Conservation (phyloP, 108 stramenopile species). For the Stephanodiscus triporus region DNA sequence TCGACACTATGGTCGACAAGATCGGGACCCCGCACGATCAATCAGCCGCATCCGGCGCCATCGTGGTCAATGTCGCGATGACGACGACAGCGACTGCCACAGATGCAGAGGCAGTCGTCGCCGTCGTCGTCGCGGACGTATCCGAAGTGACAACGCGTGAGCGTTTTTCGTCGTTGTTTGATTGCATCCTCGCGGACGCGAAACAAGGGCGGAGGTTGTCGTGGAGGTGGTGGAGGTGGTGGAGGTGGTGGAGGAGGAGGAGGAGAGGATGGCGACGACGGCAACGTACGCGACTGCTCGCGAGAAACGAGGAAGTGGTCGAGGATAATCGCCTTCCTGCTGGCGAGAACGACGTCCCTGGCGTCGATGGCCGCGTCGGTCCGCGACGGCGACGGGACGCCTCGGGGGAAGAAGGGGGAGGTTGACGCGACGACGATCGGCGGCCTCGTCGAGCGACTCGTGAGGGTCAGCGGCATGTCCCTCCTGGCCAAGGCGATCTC, state of each 20-base stretch:
- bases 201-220: too few species aligned
- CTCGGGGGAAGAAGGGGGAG: background rate
- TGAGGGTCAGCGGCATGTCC: background rate
- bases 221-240: too few species aligned
- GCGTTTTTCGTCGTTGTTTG: too few species aligned
- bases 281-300: background rate
- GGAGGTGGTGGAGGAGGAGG: too few species aligned
- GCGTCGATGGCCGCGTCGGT: background rate
- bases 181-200: too few species aligned
- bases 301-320: background rate
- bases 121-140: conserved; percentile 1
- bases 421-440: background rate
- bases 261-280: background rate
- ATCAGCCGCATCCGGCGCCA: too few species aligned
- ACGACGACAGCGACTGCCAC: background rate
- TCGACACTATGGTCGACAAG: too few species aligned
- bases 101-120: background rate
- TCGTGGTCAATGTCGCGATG: too few species aligned
- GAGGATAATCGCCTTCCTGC: background rate
- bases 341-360: background rate
- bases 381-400: background rate
- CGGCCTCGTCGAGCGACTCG: background rate
- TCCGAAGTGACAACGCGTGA: too few species aligned
- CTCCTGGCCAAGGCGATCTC: conserved; percentile 2
- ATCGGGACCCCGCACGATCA: background rate